phyloP scores from a whole-genome alignment of 208 protist species.

The Leishmania arabica region DNA sequence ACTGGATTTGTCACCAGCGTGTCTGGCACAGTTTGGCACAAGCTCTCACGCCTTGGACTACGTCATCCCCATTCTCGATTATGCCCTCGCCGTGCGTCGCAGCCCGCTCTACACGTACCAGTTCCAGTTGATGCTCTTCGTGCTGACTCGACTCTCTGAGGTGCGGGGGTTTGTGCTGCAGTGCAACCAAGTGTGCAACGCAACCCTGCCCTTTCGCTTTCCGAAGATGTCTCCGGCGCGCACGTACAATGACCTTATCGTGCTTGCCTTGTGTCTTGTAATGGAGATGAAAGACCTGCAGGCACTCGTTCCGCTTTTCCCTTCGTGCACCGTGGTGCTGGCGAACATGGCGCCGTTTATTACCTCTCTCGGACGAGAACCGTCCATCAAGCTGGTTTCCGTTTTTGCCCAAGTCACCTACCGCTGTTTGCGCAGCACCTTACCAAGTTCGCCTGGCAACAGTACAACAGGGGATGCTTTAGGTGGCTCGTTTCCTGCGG shows the following conservation, averaged over 20 bases:
- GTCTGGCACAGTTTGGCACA: slow-evolving; percentile 49
- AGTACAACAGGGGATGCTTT: not conserved
- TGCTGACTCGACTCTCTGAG: slow-evolving; percentile 77
- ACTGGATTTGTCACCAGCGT: slow-evolving; percentile 68
- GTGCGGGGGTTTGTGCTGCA: slow-evolving; percentile 72
- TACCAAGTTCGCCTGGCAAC: not conserved
- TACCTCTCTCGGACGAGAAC: slow-evolving; percentile 39
- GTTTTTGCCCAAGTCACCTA: slow-evolving; percentile 53
- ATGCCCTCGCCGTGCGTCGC: slow-evolving; percentile 61
- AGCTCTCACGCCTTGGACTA: slow-evolving; percentile 53
- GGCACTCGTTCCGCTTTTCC: slow-evolving; percentile 47
- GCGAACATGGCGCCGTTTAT: slow-evolving; percentile 90
- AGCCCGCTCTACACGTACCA: slow-evolving; percentile 44
- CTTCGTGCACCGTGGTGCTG: slow-evolving; percentile 75
- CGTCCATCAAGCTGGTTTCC: slow-evolving; percentile 54
- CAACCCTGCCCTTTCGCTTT: slow-evolving; percentile 58
- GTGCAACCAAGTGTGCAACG: slow-evolving; percentile 69
- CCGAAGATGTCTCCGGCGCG: slow-evolving; percentile 25
- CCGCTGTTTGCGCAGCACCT: slow-evolving; percentile 36
- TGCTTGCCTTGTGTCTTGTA: slow-evolving; percentile 68
- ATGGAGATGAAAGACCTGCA: slow-evolving; percentile 48
- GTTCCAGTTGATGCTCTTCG: slow-evolving; percentile 84
- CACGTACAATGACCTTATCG: slow-evolving; percentile 86
- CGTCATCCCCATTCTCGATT: slow-evolving; percentile 76
- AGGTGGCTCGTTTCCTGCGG: not conserved